Evolutionary conservation across 164 flowering plant genomes (phyloP), one percentile per base, ranked within the genome.

Genomic region (Vitis riparia): DNA sequence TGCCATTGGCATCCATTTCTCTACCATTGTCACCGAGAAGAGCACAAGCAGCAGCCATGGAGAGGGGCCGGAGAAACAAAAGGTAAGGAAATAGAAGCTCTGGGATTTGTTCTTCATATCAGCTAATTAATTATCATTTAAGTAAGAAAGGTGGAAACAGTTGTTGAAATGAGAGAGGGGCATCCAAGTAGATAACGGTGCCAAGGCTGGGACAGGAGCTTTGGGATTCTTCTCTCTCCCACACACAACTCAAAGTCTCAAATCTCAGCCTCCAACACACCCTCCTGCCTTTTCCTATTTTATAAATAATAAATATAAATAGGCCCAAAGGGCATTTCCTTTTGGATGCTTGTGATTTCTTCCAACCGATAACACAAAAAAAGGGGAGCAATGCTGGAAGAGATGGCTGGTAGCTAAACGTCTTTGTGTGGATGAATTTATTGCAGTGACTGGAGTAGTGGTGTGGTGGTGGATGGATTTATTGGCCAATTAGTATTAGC

Each of bases 181-280:
- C 55, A 48, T 58, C 81, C 87, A 84, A 82, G 73, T 77, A 77
- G 83, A 86, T 61, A 86, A 82, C 66, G 79, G 83, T 66, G 78
- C 37, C 68, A 71, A 63, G 84, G 75, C 67, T 81, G 73, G 72
- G 86, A 87, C 88, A 84, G 80, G 71, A 68, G 78, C 65, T 72
- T 79, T 63, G 70, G 81, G 81, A 77, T 80, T 76, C 76, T 65
- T 70, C 55, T 71, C 44, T 3, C 44, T 3, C 44, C 5, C 44
- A 37, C 44, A 37, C 44, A 37, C 5, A 3, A 3, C 44, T 37
- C 44, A 37, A 37, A 19, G 62, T 30, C 70, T 66, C 73, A 56
- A 67, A 29, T 66, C 61, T 55, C 55, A 66, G 51, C 32, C 65
- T 23, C 27, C 11, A 68, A 48, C 81, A 68, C 78, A 63, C 61